Conservation (phyloP, 2,329 filamentous ascomycete species). For the Stagonosporopsis vannaccii region DNA sequence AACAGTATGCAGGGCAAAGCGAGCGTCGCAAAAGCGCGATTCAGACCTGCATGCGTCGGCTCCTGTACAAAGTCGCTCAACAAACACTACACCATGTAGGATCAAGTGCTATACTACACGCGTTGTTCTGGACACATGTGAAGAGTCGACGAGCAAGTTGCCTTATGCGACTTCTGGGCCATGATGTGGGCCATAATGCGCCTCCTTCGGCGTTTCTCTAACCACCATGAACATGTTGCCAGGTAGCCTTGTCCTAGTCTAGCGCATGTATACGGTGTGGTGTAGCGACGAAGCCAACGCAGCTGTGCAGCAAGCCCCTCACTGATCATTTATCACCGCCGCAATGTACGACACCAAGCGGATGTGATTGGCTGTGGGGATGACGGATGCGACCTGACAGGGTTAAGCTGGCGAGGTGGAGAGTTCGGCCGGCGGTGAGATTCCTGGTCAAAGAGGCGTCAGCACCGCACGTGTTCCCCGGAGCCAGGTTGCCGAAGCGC, state of each 20-base stretch:
- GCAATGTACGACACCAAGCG: not conserved
- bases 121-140: not conserved
- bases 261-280: conserved; percentile 1
- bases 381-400: conserved; percentile 2
- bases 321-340: conserved; percentile 10
- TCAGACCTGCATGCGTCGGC: not conserved
- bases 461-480: conserved; percentile 19
- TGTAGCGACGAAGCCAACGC: conserved; percentile 8
- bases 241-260: conserved; percentile 1
- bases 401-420: conserved; percentile 11
- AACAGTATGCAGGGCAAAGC: not conserved
- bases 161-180: not conserved
- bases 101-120: not conserved
- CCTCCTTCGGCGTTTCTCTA: not conserved
- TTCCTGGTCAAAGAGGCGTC: conserved; percentile 12
- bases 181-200: conserved; percentile 1
- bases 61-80: not conserved
- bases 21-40: not conserved
- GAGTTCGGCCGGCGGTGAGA: conserved; percentile 19
- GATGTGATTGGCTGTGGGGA: conserved; percentile 2
- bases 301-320: conserved; percentile 7
- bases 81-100: not conserved
- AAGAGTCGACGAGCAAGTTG: not conserved
- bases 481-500: not conserved
- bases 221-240: not conserved